Evolutionary conservation across 768 basidiomycete species (phyloP).

Genomic region (Mycena maculata): DNA sequence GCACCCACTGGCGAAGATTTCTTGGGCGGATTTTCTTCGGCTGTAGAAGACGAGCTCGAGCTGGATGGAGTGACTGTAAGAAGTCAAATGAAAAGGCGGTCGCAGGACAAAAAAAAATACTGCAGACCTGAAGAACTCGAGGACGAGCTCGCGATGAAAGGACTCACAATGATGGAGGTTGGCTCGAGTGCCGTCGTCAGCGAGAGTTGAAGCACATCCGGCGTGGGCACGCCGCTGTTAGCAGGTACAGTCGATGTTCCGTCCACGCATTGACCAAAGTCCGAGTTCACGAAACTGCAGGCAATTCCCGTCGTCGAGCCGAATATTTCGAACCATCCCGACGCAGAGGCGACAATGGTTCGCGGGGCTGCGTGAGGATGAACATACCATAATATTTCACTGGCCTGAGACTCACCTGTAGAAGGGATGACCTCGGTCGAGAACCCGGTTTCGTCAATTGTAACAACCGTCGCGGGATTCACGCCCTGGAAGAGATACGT

Average conservation of each 20-base stretch:
- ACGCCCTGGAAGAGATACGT: constrained; percentile 15
- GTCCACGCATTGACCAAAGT: constrained; percentile 4
- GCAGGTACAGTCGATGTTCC: neutral
- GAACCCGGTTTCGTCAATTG: neutral
- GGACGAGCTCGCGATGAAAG: too few species aligned
- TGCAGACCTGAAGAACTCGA: too few species aligned
- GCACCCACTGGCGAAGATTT: too few species aligned
- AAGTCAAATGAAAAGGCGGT: too few species aligned
- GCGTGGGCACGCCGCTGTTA: constrained; percentile 10
- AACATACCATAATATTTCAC: neutral
- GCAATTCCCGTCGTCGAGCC: neutral
- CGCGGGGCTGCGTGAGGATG: neutral
- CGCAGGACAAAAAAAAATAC: too few species aligned
- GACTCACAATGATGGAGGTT: neutral
- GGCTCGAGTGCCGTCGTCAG: neutral
- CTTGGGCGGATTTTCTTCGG: neutral
- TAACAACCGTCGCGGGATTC: neutral
- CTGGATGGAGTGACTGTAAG: too few species aligned
- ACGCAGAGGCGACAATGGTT: constrained; percentile 13
- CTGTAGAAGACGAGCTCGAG: neutral
- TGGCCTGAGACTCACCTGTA: neutral
- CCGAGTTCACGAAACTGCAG: neutral
- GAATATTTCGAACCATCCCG: constrained; percentile 13
- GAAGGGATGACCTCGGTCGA: neutral
- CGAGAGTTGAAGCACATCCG: neutral